Conservation (phyloP, 306 rosid species). For the Prosopis cineraria region DNA sequence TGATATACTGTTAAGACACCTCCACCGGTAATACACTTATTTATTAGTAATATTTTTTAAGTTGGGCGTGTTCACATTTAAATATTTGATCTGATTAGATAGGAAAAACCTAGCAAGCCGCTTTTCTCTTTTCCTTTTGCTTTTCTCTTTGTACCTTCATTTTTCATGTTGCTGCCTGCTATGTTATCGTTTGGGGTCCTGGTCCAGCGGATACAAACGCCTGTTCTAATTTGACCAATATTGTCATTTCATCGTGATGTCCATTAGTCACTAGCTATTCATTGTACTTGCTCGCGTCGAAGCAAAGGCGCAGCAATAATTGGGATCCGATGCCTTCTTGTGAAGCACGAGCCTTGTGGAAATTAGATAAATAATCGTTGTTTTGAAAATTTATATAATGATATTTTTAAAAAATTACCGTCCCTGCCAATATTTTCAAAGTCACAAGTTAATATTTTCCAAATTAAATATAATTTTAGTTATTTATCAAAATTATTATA, state of each 20-base stretch:
- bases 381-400: too few relatives aligned
- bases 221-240: conserved; percentile 29
- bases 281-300: background rate
- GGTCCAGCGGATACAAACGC: conserved; percentile 3
- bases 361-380: background rate
- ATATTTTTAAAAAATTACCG: too few relatives aligned
- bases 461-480: too few relatives aligned
- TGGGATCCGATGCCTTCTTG: background rate
- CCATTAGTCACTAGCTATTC: background rate
- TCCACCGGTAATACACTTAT: too few relatives aligned
- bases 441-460: background rate
- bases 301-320: background rate
- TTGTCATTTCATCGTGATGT: conserved; percentile 27
- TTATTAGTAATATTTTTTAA: background rate
- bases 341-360: background rate
- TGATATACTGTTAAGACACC: background rate
- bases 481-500: too few relatives aligned
- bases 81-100: background rate
- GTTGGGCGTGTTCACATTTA: background rate
- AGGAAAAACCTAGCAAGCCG: background rate
- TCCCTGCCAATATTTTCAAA: too few relatives aligned
- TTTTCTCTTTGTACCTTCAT: background rate
- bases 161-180: conserved; percentile 7
- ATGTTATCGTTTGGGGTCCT: background rate
- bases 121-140: background rate